Percentiles rank a stretch among this genome's conserved stretches.
phyloP scores from a whole-genome alignment of 2,329 filamentous ascomycete genomes.

The Ceratocystis smalleyi region DNA sequence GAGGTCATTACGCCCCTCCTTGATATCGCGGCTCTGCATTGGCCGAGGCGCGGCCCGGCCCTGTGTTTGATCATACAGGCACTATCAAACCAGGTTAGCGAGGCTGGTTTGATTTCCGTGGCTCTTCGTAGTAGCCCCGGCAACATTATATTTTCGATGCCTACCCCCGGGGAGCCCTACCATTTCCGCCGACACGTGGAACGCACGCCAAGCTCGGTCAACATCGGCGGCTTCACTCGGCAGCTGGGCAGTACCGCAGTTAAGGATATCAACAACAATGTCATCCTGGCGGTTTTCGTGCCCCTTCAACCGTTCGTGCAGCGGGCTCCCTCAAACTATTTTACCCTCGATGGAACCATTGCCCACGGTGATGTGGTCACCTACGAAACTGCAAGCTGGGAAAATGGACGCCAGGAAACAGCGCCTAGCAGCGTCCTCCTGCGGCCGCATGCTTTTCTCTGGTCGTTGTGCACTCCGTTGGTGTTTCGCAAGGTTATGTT shows the following conservation, averaged over 20 bases:
- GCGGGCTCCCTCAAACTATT: not conserved
- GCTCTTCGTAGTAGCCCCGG: slow-evolving; percentile 8
- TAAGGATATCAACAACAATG: not conserved
- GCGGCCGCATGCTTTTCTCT: not conserved
- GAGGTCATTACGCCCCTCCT: slow-evolving; percentile 9
- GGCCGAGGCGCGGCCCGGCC: slow-evolving; percentile 8
- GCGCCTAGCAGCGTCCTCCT: not conserved
- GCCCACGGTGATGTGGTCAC: slow-evolving; percentile 10
- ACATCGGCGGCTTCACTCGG: not conserved
- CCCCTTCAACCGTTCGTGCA: slow-evolving; percentile 9
- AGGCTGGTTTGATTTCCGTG: slow-evolving; percentile 10
- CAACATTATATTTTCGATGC: slow-evolving; percentile 2
- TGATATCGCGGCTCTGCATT: slow-evolving; percentile 7
- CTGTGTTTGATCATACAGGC: slow-evolving; percentile 1
- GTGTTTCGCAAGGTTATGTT: not conserved
- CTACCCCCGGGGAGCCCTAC: slow-evolving; percentile 10
- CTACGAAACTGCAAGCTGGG: slow-evolving; percentile 5
- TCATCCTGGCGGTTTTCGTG: slow-evolving; percentile 1
- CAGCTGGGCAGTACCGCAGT: not conserved
- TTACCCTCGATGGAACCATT: not conserved
- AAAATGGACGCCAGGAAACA: not conserved
- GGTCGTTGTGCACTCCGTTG: not conserved
- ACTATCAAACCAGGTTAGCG: slow-evolving; percentile 1
- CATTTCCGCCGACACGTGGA: slow-evolving; percentile 8
- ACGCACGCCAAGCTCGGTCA: not conserved